phyloP scores from a whole-genome alignment of 257 asterid genomes.

The Jacaranda copaia region DNA sequence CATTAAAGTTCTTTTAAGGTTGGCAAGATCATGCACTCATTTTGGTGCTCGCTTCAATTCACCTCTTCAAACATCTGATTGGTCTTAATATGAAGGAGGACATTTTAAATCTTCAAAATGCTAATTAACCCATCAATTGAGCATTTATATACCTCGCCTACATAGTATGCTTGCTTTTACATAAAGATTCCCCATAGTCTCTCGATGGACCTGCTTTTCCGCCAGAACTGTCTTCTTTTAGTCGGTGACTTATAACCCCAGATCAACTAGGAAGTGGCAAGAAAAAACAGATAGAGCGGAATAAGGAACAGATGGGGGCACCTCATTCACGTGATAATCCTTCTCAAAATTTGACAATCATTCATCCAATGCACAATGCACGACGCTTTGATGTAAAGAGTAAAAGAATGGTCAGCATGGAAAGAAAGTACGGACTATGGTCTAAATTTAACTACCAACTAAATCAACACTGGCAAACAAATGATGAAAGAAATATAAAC shows the following conservation, averaged over 20 bases:
- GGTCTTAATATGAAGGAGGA: constrained; percentile 6
- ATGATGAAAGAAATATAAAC: constrained; percentile 28
- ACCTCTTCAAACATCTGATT: not conserved
- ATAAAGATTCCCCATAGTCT: too few relatives aligned
- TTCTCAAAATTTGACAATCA: constrained; percentile 18
- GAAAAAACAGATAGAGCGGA: too few relatives aligned
- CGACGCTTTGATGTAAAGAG: constrained; percentile 8
- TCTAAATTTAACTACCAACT: not conserved
- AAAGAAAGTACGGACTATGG: not conserved
- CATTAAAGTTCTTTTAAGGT: not conserved
- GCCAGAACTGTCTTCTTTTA: too few relatives aligned
- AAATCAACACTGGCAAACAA: not conserved
- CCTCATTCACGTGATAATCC: not conserved
- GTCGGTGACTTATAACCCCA: too few relatives aligned
- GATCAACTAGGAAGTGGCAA: too few relatives aligned
- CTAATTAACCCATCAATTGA: not conserved
- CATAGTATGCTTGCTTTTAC: not conserved
- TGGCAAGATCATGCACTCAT: not conserved
- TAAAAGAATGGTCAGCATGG: constrained; percentile 5
- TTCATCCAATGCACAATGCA: constrained; percentile 24
- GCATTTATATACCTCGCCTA: not conserved
- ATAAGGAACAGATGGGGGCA: too few relatives aligned
- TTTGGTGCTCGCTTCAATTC: not conserved
- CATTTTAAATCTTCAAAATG: not conserved
- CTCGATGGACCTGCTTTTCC: too few relatives aligned